Percentiles rank a stretch among this genome's conserved stretches.
phyloP scores from a whole-genome alignment of 148 eudicot genomes.

The Vaccinium darrowii region DNA sequence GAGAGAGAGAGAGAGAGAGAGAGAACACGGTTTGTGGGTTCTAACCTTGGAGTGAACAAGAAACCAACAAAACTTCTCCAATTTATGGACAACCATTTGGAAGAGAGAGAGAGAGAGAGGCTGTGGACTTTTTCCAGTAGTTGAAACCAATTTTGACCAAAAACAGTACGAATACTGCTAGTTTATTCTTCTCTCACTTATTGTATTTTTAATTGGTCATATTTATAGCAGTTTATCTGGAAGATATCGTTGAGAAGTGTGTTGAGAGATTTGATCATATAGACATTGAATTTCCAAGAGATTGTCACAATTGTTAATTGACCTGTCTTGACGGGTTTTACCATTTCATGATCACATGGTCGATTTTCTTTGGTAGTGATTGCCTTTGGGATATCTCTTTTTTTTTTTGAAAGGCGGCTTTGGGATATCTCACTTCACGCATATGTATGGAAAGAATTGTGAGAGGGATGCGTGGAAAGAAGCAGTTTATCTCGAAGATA shows the following conservation, averaged over 20 bases:
- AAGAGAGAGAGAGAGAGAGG: neutral
- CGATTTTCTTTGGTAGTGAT: no score
- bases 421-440: no score
- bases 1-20: constrained; percentile 12
- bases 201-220: neutral
- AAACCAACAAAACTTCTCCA: neutral
- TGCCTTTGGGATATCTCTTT: no score
- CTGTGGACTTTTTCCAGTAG: neutral
- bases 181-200: neutral
- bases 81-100: neutral
- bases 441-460: no score
- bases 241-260: constrained; percentile 18
- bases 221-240: constrained; percentile 1
- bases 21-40: neutral
- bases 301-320: no score
- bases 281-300: constrained; percentile 13
- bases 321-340: no score
- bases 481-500: constrained; percentile 8
- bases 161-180: neutral
- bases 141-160: neutral
- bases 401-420: no score
- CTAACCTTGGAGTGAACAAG: neutral
- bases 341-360: no score
- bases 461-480: no score
- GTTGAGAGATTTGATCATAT: neutral